Conservation (phyloP, 202 grass and related monocot species). For the Schoenoplectus tabernaemontani region DNA sequence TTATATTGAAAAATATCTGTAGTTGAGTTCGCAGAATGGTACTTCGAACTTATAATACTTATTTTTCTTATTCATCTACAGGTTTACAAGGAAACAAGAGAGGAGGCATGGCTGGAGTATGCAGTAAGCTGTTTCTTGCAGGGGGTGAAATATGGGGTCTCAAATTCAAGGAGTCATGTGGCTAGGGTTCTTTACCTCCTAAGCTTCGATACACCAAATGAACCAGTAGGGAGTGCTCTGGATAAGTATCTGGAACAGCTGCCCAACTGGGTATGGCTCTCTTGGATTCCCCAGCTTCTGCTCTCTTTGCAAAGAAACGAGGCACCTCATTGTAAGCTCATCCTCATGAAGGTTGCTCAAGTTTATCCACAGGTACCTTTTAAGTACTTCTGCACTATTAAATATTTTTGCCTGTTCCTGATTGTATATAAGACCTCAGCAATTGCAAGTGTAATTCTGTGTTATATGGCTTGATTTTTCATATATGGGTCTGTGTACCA, state of each 20-base stretch:
- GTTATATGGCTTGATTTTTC: neutral
- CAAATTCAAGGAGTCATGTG: conserved; percentile 91
- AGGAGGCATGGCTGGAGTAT: conserved; percentile 92
- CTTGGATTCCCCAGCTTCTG: conserved; percentile 97
- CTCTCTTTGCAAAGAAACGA: conserved; percentile 90
- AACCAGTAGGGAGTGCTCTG: conserved; percentile 80
- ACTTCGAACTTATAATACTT: neutral
- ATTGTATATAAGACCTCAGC: neutral
- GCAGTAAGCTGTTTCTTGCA: conserved; percentile 95
- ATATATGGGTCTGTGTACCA: neutral
- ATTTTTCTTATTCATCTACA: conserved; percentile 24
- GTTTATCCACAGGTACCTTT: conserved; percentile 83
- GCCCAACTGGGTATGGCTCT: conserved; percentile 98
- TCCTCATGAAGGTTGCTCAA: conserved; percentile 97
- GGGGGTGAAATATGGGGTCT: conserved; percentile 88
- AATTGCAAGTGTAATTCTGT: neutral
- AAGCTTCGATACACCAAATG: conserved; percentile 94
- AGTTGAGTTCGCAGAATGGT: neutral
- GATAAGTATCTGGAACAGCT: conserved; percentile 98
- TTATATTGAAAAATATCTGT: neutral
- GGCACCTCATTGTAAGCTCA: conserved; percentile 90
- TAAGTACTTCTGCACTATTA: neutral
- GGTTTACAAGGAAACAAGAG: conserved; percentile 89
- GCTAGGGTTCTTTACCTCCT: conserved; percentile 93
- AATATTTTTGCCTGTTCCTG: neutral